Evolutionary conservation across 23 red algal species (phyloP).

Genomic region (Gracilaria gracilis): DNA sequence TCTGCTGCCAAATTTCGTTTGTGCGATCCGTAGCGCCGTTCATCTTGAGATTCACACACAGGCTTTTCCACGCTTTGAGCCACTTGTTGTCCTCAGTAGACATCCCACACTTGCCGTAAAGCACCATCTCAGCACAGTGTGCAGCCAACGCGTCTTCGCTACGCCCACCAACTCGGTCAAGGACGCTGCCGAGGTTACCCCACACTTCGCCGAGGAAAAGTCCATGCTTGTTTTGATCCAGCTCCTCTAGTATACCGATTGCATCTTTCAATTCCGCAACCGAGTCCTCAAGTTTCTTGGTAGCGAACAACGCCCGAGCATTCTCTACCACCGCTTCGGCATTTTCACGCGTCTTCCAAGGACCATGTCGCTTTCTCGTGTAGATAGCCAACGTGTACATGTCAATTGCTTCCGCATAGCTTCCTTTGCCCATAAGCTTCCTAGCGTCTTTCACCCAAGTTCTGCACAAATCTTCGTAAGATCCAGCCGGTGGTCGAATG

Average conservation of each 20-base stretch:
- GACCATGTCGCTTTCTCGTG: slow-evolving; percentile 80
- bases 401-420: slow-evolving; percentile 73
- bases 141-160: slow-evolving; percentile 40
- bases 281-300: slow-evolving; percentile 42
- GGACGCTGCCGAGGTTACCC: slow-evolving; percentile 66
- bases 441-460: slow-evolving; percentile 70
- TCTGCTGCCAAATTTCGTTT: slow-evolving; percentile 67
- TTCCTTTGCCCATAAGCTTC: slow-evolving; percentile 33
- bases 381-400: slow-evolving; percentile 82
- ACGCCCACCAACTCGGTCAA: slow-evolving; percentile 56
- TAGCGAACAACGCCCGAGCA: slow-evolving; percentile 71
- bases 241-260: slow-evolving; percentile 60
- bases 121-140: slow-evolving; percentile 61
- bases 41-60: slow-evolving; percentile 62
- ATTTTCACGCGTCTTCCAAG: slow-evolving; percentile 68
- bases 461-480: slow-evolving; percentile 74
- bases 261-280: slow-evolving; percentile 59
- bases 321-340: slow-evolving; percentile 69
- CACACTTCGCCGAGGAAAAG: slow-evolving; percentile 62
- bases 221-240: slow-evolving; percentile 41
- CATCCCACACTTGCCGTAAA: slow-evolving; percentile 55
- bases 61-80: slow-evolving; percentile 68
- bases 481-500: slow-evolving; percentile 28
- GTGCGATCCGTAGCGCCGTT: slow-evolving; percentile 23
- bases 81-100: slow-evolving; percentile 60